These are phyloP conservation scores for Pulveroboletus sp. DNA, from an alignment of 768 basidiomycete species.

Conservation along the genomic window DNA sequence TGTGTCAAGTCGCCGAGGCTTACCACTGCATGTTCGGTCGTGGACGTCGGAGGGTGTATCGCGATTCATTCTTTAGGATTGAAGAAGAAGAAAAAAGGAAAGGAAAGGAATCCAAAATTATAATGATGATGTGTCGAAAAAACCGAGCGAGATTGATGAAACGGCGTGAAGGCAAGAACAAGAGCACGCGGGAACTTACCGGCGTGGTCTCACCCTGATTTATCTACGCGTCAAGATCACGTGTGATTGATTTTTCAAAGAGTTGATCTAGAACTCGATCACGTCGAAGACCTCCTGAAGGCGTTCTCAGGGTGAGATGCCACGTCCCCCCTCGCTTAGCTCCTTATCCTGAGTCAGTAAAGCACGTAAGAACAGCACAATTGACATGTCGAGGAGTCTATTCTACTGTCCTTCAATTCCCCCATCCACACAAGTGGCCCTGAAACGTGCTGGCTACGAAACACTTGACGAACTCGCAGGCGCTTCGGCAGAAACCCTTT, in stretches of 20 bases:
- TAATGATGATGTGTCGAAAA: neutral
- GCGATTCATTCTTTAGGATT: constrained; percentile 25
- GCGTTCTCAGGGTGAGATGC: constrained; percentile 6
- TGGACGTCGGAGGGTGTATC: constrained; percentile 39
- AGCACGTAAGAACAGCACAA: neutral
- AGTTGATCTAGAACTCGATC: neutral
- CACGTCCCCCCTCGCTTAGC: constrained; percentile 2
- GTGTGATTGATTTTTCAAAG: constrained; percentile 18
- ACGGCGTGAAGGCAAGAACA: constrained; percentile 30
- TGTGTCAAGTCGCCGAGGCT: constrained; percentile 9
- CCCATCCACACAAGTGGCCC: constrained; percentile 40
- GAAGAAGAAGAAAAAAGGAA: constrained; percentile 14
- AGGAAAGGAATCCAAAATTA: constrained; percentile 9
- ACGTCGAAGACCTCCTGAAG: neutral
- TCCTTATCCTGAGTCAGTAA: neutral
- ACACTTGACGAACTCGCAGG: constrained; percentile 49
- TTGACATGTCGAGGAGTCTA: constrained; percentile 41
- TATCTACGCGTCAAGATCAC: constrained; percentile 31
- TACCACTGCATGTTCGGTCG: constrained; percentile 37
- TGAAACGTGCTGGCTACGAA: constrained; percentile 55
- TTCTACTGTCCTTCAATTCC: constrained; percentile 46
- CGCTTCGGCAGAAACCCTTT: constrained; percentile 43
- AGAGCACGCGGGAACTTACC: constrained; percentile 27
- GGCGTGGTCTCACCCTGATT: constrained; percentile 11
- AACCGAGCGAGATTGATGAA: constrained; percentile 10